Conservation (phyloP, 805 yeast species). For the Crinitomyces ghanaensis region DNA sequence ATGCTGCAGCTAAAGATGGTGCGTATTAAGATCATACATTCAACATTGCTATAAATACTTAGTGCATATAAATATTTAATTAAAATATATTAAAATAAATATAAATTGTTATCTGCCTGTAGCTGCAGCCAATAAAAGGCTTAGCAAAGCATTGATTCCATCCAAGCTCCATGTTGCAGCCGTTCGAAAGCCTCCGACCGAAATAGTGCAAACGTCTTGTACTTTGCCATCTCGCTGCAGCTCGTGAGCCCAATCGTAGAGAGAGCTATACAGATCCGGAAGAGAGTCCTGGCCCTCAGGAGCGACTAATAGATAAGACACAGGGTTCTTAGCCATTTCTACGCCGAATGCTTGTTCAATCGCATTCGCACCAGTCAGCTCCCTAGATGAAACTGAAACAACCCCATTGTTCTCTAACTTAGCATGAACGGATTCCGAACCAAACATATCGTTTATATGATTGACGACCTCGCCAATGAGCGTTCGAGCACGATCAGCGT, state of each 20-base stretch:
- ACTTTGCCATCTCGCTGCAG: conserved; percentile 2
- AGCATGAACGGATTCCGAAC: conserved; percentile 61
- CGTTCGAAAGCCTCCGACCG: conserved; percentile 22
- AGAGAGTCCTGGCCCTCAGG: conserved; percentile 14
- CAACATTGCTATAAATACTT: neutral
- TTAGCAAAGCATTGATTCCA: conserved; percentile 25
- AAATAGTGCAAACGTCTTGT: conserved; percentile 18
- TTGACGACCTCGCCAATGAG: conserved; percentile 77
- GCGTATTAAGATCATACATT: no score
- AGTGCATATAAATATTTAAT: neutral
- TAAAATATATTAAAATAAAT: neutral
- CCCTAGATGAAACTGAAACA: conserved; percentile 59
- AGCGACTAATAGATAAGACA: conserved; percentile 19
- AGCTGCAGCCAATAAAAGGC: conserved; percentile 12
- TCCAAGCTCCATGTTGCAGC: conserved; percentile 23
- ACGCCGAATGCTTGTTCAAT: conserved; percentile 22
- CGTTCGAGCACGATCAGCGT: conserved; percentile 49
- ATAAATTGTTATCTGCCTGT: conserved; percentile 1
- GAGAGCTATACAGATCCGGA: conserved; percentile 21
- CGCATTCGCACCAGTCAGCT: conserved; percentile 42
- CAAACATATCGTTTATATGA: conserved; percentile 67
- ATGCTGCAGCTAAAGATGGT: no score
- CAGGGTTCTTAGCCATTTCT: conserved; percentile 8
- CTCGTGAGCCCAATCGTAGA: conserved; percentile 22
- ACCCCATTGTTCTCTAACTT: conserved; percentile 49